Conservation (phyloP, 2,329 filamentous ascomycete genomes). For the Fusarium avenaceum region DNA sequence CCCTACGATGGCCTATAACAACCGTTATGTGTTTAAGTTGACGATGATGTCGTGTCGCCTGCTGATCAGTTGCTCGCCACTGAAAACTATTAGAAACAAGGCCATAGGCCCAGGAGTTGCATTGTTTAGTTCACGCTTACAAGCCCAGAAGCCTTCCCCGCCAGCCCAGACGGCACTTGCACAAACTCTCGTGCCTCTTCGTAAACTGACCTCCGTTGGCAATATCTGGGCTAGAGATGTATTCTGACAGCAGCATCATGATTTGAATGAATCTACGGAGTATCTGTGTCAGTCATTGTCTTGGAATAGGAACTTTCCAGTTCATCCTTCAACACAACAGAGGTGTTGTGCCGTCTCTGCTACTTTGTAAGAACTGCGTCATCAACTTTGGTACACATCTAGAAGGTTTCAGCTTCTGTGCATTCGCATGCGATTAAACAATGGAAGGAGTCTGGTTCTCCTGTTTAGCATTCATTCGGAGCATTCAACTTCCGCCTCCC, state of each 20-base stretch:
- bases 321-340: not conserved
- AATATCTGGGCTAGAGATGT: not conserved
- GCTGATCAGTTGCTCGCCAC: slow-evolving; percentile 28
- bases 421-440: not conserved
- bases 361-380: slow-evolving; percentile 8
- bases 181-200: slow-evolving; percentile 21
- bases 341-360: not conserved
- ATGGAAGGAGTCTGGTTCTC: not conserved
- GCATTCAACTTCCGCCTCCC: slow-evolving; percentile 21
- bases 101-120: not conserved
- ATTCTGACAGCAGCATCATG: not conserved
- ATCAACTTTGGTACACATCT: not conserved
- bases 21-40: slow-evolving; percentile 5
- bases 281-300: not conserved
- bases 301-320: not conserved
- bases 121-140: not conserved
- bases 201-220: slow-evolving; percentile 2
- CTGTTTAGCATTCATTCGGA: slow-evolving; percentile 11
- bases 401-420: slow-evolving; percentile 6
- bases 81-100: slow-evolving; percentile 12
- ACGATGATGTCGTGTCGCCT: slow-evolving; percentile 16
- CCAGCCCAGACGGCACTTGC: slow-evolving; percentile 18
- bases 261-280: not conserved
- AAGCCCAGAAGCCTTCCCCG: slow-evolving; percentile 12
- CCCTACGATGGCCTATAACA: slow-evolving; percentile 8